Evolutionary conservation across 169 alveolate genomes (phyloP).

Genomic region (Plasmodium relictum): DNA sequence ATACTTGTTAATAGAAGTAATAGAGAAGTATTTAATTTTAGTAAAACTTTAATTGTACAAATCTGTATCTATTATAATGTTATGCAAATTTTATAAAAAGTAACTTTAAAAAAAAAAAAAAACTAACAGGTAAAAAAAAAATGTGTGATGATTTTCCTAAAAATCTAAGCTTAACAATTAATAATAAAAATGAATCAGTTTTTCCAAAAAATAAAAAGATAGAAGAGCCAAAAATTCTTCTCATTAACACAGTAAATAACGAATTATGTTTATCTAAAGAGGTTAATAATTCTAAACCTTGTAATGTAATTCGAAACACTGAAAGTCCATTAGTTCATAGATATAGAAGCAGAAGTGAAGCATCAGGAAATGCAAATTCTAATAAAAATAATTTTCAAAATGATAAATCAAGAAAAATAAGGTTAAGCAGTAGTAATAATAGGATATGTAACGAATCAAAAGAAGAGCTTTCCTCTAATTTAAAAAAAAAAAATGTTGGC

Average conservation of each 20-base stretch:
- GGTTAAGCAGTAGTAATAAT: background rate
- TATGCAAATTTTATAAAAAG: too few species aligned
- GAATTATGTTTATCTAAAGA: background rate
- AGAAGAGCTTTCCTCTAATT: background rate
- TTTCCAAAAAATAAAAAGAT: background rate
- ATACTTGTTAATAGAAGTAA: too few species aligned
- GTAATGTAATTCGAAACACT: background rate
- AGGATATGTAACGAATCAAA: background rate
- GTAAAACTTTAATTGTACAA: too few species aligned
- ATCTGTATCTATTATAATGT: too few species aligned
- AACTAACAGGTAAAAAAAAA: too few species aligned
- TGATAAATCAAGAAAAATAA: background rate
- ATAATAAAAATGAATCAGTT: conserved; percentile 11
- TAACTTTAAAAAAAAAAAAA: too few species aligned
- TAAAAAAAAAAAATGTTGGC: background rate
- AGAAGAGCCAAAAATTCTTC: background rate
- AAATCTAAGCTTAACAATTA: conserved; percentile 4
- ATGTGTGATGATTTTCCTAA: conserved; percentile 19
- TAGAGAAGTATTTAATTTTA: too few species aligned
- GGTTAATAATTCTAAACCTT: too few species aligned
- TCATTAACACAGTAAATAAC: background rate
- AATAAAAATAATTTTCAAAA: background rate
- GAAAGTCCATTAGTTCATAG: background rate
- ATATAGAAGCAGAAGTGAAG: conserved; percentile 28
- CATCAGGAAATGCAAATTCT: background rate